Conservation (phyloP, 768 basidiomycete species). For the Phylloporus sp. region DNA sequence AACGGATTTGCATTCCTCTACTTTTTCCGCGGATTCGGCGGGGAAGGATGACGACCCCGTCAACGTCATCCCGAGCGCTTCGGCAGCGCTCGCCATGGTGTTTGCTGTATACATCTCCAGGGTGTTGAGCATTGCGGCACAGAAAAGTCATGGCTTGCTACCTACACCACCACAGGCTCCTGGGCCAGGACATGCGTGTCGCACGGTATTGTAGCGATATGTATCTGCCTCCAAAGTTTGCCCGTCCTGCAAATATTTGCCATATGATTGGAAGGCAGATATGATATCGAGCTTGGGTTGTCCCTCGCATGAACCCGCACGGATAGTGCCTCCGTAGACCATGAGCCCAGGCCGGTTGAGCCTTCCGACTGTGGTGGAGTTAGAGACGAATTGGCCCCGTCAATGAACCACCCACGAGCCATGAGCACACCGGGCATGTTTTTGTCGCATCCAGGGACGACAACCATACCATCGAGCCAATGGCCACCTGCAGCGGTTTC, state of each 20-base stretch:
- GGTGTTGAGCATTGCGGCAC: conserved; percentile 3
- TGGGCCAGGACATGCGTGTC: conserved; percentile 94
- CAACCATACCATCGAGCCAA: conserved; percentile 97
- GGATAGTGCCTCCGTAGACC: conserved; percentile 97
- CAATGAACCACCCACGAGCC: conserved; percentile 60
- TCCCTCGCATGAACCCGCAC: conserved; percentile 86
- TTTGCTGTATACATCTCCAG: conserved; percentile 94
- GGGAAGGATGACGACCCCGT: conserved; percentile 98
- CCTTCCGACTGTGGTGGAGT: conserved; percentile 65
- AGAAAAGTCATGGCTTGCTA: conserved; percentile 15
- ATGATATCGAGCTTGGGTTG: conserved; percentile 89
- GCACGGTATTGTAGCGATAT: conserved; percentile 79
- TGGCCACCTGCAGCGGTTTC: conserved; percentile 96
- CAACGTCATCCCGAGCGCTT: conserved; percentile 93
- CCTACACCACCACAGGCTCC: conserved; percentile 96
- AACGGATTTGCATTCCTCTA: conserved; percentile 72
- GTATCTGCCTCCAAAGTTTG: conserved; percentile 77
- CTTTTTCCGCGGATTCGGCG: conserved; percentile 87
- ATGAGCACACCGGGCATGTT: conserved; percentile 99
- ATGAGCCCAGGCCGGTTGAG: conserved; percentile 95
- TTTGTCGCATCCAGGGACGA: conserved; percentile 97
- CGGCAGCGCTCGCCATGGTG: conserved; percentile 95
- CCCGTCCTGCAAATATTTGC: conserved; percentile 89
- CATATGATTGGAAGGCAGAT: conserved; percentile 96
- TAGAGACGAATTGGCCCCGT: background rate